A percentile compares a stretch with the other conserved stretches of the same genome.
Conservation (phyloP, 768 basidiomycete genomes). For the Tulasnella calospora region DNA sequence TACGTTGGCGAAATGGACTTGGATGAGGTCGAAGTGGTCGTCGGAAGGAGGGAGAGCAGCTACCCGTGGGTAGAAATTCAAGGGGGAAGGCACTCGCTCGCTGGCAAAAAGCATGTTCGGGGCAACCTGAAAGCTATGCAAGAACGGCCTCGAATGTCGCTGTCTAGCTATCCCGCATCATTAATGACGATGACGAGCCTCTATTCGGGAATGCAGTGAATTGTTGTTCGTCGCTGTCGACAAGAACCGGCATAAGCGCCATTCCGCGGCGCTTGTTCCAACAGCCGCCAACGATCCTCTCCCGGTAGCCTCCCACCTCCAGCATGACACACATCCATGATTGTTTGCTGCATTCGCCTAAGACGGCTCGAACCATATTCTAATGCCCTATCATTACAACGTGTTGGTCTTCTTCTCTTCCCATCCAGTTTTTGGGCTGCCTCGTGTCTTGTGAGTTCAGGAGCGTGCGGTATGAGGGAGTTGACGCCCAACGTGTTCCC, state of each 20-base stretch:
- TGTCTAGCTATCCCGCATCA: background rate
- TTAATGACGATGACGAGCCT: background rate
- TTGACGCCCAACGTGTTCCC: slow-evolving; percentile 6
- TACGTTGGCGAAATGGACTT: background rate
- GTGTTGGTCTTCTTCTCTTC: background rate
- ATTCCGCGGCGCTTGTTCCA: slow-evolving; percentile 9
- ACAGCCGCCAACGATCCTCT: background rate
- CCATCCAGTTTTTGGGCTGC: slow-evolving; percentile 3
- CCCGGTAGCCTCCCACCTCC: slow-evolving; percentile 1
- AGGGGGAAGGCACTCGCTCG: slow-evolving; percentile 4
- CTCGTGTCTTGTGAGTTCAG: background rate
- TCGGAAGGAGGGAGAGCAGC: background rate
- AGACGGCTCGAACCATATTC: slow-evolving; percentile 1
- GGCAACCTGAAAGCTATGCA: slow-evolving; percentile 2
- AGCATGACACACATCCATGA: background rate
- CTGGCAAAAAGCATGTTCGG: slow-evolving; percentile 1
- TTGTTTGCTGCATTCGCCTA: background rate
- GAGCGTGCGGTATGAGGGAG: background rate
- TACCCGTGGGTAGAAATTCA: slow-evolving; percentile 11
- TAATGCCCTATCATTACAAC: background rate
- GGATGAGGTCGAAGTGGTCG: background rate
- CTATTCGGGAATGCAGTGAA: background rate
- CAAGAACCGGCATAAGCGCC: background rate
- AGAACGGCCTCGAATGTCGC: background rate
- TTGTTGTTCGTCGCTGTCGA: background rate